These are phyloP conservation scores for Elaphomyces granulatus DNA, from an alignment of 495 filamentous ascomycete species.

Conservation along the genomic window DNA sequence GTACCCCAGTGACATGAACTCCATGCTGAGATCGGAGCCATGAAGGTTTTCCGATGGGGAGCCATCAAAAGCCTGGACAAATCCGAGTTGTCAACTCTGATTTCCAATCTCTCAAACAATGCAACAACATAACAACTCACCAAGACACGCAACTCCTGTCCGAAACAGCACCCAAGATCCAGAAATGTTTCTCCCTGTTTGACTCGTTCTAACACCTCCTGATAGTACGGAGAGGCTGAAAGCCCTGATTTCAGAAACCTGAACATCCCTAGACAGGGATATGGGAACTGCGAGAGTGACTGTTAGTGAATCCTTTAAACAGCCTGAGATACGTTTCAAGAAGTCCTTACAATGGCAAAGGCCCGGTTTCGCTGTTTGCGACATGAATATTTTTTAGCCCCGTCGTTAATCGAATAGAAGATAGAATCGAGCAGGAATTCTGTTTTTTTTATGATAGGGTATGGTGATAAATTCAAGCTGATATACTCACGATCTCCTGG, in stretches of 20 bases:
- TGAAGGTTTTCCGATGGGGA: conserved; percentile 23
- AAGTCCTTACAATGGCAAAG: background rate
- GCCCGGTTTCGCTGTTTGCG: background rate
- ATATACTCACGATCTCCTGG: background rate
- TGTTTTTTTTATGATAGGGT: no score
- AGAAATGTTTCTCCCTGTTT: conserved; percentile 20
- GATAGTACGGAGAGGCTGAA: conserved; percentile 11
- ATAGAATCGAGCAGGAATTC: no score
- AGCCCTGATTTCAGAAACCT: conserved; percentile 22
- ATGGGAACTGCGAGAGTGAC: no score
- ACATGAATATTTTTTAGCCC: background rate
- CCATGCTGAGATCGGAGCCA: conserved; percentile 29
- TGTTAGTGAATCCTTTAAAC: no score
- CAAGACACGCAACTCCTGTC: conserved; percentile 37
- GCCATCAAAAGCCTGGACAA: conserved; percentile 29
- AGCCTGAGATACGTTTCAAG: no score
- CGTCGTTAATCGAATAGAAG: no score
- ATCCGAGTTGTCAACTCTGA: no score
- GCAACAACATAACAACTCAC: no score
- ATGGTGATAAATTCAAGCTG: no score
- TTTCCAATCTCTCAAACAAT: no score
- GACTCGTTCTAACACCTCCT: conserved; percentile 13
- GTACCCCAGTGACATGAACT: conserved; percentile 34
- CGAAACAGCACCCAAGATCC: conserved; percentile 38
- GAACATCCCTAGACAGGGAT: conserved; percentile 30